A percentile compares a stretch with the other conserved stretches of the same genome.
Conservation (phyloP, 2,329 filamentous ascomycete species). For the Fusarium sarcochroum region DNA sequence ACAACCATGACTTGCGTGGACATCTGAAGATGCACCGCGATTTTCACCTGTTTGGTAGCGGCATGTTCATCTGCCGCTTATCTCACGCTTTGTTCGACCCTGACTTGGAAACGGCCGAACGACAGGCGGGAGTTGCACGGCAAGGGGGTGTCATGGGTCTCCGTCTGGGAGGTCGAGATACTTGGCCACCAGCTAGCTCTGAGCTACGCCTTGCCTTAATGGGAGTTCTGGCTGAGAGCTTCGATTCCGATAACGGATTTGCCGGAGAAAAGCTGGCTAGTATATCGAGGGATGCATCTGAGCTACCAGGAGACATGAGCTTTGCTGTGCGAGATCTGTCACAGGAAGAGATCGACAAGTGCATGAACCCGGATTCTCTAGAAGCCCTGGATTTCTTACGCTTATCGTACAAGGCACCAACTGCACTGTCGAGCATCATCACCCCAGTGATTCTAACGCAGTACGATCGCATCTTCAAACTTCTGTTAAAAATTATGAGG, state of each 20-base stretch:
- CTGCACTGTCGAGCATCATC: slow-evolving; percentile 79
- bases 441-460: slow-evolving; percentile 78
- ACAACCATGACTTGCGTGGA: slow-evolving; percentile 76
- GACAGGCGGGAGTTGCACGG: slow-evolving; percentile 76
- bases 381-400: slow-evolving; percentile 94
- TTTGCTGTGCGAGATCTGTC: slow-evolving; percentile 89
- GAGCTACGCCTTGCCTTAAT: slow-evolving; percentile 92
- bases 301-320: slow-evolving; percentile 78
- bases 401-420: slow-evolving; percentile 84
- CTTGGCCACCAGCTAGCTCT: slow-evolving; percentile 94
- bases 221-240: slow-evolving; percentile 85
- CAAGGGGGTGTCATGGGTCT: slow-evolving; percentile 83
- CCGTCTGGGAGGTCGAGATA: slow-evolving; percentile 82
- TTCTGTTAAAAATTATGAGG: slow-evolving; percentile 81
- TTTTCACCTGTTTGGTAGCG: slow-evolving; percentile 89
- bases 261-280: slow-evolving; percentile 45
- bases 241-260: slow-evolving; percentile 55
- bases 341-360: slow-evolving; percentile 82
- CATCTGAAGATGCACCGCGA: slow-evolving; percentile 83
- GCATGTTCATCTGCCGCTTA: slow-evolving; percentile 83
- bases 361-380: slow-evolving; percentile 85
- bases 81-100: slow-evolving; percentile 88
- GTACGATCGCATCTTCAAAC: slow-evolving; percentile 88
- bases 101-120: slow-evolving; percentile 83
- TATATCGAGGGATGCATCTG: slow-evolving; percentile 50